Percentiles rank a stretch among this genome's conserved stretches.
Conservation (phyloP, 352 stramenopile genomes). For the Globisporangium parvum region DNA sequence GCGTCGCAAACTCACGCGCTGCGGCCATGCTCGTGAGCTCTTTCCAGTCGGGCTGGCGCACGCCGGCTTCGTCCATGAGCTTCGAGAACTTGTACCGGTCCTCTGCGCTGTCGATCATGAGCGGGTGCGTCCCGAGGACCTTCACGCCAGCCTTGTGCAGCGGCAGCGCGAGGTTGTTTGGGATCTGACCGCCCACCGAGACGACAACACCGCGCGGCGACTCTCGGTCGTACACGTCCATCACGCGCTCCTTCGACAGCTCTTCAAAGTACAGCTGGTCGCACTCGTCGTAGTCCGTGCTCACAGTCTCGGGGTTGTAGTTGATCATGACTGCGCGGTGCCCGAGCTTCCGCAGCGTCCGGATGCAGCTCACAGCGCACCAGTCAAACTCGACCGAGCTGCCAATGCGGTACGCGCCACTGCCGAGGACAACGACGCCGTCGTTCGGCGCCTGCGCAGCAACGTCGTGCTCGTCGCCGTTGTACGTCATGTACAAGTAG, state of each 20-base stretch:
- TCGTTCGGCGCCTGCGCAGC: slow-evolving; percentile 55
- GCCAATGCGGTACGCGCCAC: slow-evolving; percentile 94
- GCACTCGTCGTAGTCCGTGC: slow-evolving; percentile 97
- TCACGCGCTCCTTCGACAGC: slow-evolving; percentile 90
- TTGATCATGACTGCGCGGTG: slow-evolving; percentile 88
- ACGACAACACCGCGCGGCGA: slow-evolving; percentile 88
- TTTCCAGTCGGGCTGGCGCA: slow-evolving; percentile 72
- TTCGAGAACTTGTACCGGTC: slow-evolving; percentile 93
- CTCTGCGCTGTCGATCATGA: slow-evolving; percentile 96
- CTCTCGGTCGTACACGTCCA: slow-evolving; percentile 93
- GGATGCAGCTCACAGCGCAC: slow-evolving; percentile 94
- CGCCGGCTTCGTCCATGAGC: slow-evolving; percentile 93
- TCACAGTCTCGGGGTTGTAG: slow-evolving; percentile 98
- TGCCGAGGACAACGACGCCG: slow-evolving; percentile 94
- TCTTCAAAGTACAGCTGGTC: slow-evolving; percentile 98
- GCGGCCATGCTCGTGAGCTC: slow-evolving; percentile 88
- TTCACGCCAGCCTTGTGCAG: slow-evolving; percentile 84
- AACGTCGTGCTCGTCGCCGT: slow-evolving; percentile 79
- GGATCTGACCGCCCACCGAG: slow-evolving; percentile 95
- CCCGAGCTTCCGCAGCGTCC: slow-evolving; percentile 88
- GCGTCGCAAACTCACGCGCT: slow-evolving; percentile 90
- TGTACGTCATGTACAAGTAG: slow-evolving; percentile 98
- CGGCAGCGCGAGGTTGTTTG: slow-evolving; percentile 93
- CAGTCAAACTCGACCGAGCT: slow-evolving; percentile 98
- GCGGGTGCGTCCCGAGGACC: slow-evolving; percentile 74